phyloP scores from a whole-genome alignment of 1,284 basidiomycete species.

The Cutaneotrichosporon dermatis region DNA sequence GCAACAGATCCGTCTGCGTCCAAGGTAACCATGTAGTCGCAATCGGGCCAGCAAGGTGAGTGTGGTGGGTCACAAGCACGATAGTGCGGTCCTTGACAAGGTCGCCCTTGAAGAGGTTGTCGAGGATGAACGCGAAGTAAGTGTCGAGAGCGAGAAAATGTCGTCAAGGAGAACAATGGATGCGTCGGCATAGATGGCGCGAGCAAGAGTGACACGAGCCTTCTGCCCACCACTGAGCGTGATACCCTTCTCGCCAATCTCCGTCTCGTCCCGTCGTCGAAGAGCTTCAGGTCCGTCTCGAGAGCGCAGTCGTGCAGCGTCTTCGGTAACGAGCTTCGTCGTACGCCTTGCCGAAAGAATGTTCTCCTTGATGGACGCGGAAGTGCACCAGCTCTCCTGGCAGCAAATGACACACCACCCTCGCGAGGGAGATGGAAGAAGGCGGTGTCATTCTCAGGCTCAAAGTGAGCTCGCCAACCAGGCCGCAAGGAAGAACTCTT shows the following conservation, averaged over 20 bases:
- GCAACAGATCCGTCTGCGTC: constrained; percentile 53
- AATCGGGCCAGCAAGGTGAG: constrained; percentile 61
- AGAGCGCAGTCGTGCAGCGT: constrained; percentile 63
- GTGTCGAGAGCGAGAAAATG: constrained; percentile 54
- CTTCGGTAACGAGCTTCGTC: constrained; percentile 55
- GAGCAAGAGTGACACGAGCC: constrained; percentile 67
- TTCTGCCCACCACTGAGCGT: constrained; percentile 61
- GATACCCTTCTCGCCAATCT: constrained; percentile 53
- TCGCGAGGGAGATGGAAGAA: constrained; percentile 65
- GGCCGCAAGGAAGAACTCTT: constrained; percentile 50
- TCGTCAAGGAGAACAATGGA: constrained; percentile 61
- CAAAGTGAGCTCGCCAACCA: constrained; percentile 53
- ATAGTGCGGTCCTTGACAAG: constrained; percentile 65
- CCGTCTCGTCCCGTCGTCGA: constrained; percentile 70
- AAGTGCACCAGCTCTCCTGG: constrained; percentile 68
- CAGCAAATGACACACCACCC: constrained; percentile 66
- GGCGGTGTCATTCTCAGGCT: constrained; percentile 54
- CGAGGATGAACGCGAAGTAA: constrained; percentile 72
- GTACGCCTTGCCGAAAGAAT: constrained; percentile 57
- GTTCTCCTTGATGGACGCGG: constrained; percentile 55
- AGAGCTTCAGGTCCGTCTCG: constrained; percentile 60
- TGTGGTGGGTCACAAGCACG: constrained; percentile 70
- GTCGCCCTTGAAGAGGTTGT: constrained; percentile 67
- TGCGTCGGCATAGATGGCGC: constrained; percentile 64
- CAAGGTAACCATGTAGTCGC: constrained; percentile 63